Base-by-base conservation (phyloP, 257 asterid species). In the Solanum neorickii region DNA sequence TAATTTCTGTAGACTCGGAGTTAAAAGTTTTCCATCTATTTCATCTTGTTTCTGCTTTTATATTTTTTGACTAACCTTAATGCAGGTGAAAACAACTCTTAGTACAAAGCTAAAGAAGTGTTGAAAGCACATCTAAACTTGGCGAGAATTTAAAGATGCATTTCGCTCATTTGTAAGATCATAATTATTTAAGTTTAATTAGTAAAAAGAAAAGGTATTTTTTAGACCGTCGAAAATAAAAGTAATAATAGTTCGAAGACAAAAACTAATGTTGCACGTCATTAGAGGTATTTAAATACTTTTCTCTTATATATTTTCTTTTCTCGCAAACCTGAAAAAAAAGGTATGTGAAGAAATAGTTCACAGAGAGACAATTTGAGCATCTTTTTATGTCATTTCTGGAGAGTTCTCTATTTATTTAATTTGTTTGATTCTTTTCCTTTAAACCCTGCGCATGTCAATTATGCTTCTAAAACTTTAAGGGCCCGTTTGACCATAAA, bases 171-270 rank as follows among this genome's bases (percentile, higher is more conserved):
- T 52, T 52, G 10, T 18, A 52, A 52, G 10, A 6, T 52, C 4
- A 4, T 2, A 18, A 18, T 52, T 52, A 2, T 52, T 52, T 52
- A 52, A 52, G 4, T 52, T 52, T 52, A 52, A 23, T 16, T 52
- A 52, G 23, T 52, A 1, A 52, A 52, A 23, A 0, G 6, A 6
- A 7, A 0, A 0, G 0, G 16, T 52, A 1, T 52, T 52, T 52
- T 52, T 52, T 6, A 52, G 1, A 0, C 10, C 2, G 4, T 52
- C 62, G 0, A 0, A 52, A 0, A 52, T 52, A 16, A 52, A 52
- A 52, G 4, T 52, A 16, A 52, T 16, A 16, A 16, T 6, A 15
- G 0, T 49, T 49, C 0, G 4, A 1, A 52, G 0, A 16, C 18
- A 16, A 52, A 52, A 52, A 37, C 10, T 52, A 16, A 52, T 52